Base-by-base conservation (phyloP, 371 early-diverging fungal genomes). In the Mucor piriformis region DNA sequence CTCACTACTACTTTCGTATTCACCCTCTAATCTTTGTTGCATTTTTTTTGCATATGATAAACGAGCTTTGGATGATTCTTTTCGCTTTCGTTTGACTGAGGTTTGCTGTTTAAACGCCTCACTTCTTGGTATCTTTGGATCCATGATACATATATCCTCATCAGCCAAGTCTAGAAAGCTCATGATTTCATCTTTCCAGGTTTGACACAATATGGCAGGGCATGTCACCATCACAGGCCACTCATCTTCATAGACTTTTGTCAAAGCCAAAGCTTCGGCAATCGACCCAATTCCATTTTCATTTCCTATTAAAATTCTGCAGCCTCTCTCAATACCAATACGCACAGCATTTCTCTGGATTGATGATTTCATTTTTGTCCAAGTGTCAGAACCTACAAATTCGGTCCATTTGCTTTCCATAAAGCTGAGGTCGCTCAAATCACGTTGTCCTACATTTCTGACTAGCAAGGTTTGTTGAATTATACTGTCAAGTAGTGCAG, bases 211-310 rank as follows among this genome's bases (percentile, higher is more conserved):
- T 3, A 84, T 74, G 0, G 81, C 66, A 7, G 88, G 88, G 25
- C 88, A 84, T 13, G 88, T 67, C 10, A 92, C 61, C 6, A 92
- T 69, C 1, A 85, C 79, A 8, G 89, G 88, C 74, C 84, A 83
- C 29, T 76, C 75, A 8, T 60, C 53, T 7, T 63, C 20, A 50
- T 88, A 88, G n/a, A 72, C 81, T 21, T 66, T 44, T 3, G 81
- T 73, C 2, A 88, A 65, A 3, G 84, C 82, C 6, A 92, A 33
- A 63, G 98, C 95, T 70, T 99, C 97, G 46, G 98, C 88, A 1
- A 93, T 92, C 72, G 94, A 93, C n/a, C 95, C 96, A 7, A 97
- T 71, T 12, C 96, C 96, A 96, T 97, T 97, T 74, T 99, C 98
- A 72, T 99, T 99, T 0, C 97, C 97, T 61, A 99, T 71, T 49